These are phyloP conservation scores for Cordyceps militaris DNA, from an alignment of 2,329 filamentous ascomycete species.

Conservation along the genomic window DNA sequence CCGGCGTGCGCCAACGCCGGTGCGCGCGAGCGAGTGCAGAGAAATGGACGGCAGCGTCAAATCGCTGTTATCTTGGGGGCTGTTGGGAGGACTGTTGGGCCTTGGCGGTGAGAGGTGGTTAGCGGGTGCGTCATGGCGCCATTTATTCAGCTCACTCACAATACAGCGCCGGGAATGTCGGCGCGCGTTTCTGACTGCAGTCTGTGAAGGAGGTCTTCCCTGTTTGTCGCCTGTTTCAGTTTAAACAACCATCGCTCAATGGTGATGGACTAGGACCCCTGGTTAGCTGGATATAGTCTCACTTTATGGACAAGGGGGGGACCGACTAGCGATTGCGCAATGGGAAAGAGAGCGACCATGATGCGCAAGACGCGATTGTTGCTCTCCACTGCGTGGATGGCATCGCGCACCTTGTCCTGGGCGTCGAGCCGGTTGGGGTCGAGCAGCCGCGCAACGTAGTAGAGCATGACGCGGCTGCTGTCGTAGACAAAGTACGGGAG, in stretches of 20 bases:
- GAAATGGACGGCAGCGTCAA: conserved; percentile 19
- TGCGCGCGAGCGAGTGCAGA: conserved; percentile 19
- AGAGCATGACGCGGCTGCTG: conserved; percentile 40
- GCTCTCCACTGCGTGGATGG: conserved; percentile 33
- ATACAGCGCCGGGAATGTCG: conserved; percentile 18
- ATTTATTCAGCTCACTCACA: conserved; percentile 17
- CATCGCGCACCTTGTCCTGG: conserved; percentile 29
- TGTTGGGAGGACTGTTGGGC: conserved; percentile 15
- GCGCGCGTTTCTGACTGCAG: conserved; percentile 19
- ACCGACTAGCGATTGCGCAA: conserved; percentile 33
- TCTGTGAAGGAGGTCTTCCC: conserved; percentile 12
- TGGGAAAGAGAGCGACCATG: conserved; percentile 32
- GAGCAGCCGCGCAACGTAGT: conserved; percentile 38
- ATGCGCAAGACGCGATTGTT: conserved; percentile 30
- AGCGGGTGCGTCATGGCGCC: not conserved
- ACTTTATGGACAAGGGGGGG: conserved; percentile 2
- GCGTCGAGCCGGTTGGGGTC: conserved; percentile 30
- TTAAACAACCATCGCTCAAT: conserved; percentile 34
- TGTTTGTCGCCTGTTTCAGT: conserved; percentile 25
- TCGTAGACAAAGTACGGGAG: conserved; percentile 41
- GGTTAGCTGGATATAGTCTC: not conserved
- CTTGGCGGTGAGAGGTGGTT: not conserved
- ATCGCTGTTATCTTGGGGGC: conserved; percentile 17
- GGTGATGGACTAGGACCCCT: conserved; percentile 27
- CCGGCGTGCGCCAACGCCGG: conserved; percentile 13